Evolutionary conservation across 2,329 filamentous ascomycete species (phyloP).

Genomic region (Trichophyton rubrum): DNA sequence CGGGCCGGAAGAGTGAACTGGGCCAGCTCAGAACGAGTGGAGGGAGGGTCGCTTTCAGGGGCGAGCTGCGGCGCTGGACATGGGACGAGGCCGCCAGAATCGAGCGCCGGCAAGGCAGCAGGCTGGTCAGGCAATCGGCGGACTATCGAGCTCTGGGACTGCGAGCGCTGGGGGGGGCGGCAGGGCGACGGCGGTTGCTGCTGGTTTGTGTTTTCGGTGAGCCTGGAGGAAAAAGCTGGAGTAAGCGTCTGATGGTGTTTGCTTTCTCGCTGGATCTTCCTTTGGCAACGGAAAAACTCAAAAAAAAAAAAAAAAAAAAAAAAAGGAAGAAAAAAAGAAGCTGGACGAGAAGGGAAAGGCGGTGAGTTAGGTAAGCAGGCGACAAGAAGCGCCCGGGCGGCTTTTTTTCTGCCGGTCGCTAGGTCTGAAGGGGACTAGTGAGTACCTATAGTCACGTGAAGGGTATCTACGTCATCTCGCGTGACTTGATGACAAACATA

Average conservation of each 20-base stretch:
- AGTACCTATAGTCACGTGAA: neutral
- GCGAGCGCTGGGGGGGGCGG: too few relatives aligned
- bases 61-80: neutral
- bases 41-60: neutral
- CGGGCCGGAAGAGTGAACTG: neutral
- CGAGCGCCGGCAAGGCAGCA: neutral
- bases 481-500: neutral
- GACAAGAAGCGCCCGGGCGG: neutral
- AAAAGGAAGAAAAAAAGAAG: neutral
- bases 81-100: neutral
- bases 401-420: neutral
- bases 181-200: too few relatives aligned
- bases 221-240: too few relatives aligned
- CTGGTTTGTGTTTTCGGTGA: too few relatives aligned
- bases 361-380: neutral
- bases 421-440: neutral
- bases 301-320: neutral
- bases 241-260: neutral
- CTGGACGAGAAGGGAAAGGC: neutral
- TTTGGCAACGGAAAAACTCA: slow-evolving; percentile 3
- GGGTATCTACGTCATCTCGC: neutral
- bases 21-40: neutral
- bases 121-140: neutral
- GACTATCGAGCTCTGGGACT: neutral
- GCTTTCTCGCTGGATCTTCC: neutral